A percentile compares a stretch with the other conserved stretches of the same genome.
These are phyloP conservation scores for Fimicolochytrium jonesii DNA, from an alignment of 192 early-diverging fungal genomes.

Conservation along the genomic window DNA sequence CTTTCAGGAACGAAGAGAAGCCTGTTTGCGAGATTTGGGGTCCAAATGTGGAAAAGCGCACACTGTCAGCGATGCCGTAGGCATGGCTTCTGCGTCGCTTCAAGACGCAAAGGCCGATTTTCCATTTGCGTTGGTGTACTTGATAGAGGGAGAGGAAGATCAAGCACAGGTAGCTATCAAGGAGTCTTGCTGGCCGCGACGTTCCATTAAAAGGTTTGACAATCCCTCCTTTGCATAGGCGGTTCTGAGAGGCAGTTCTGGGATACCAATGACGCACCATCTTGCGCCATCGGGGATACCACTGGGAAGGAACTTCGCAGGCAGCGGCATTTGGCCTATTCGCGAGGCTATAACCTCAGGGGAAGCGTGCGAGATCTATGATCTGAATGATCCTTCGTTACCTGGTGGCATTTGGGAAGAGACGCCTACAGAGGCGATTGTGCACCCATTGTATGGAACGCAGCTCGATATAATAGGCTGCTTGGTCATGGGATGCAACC, in stretches of 20 bases:
- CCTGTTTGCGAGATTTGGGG: slow-evolving; percentile 8
- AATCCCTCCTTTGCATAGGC: neutral
- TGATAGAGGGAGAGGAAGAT: slow-evolving; percentile 4
- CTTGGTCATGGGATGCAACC: slow-evolving; percentile 5
- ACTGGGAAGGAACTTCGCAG: neutral
- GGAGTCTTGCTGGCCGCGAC: neutral
- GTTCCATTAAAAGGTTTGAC: neutral
- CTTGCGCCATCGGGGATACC: neutral
- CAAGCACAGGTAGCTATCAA: neutral
- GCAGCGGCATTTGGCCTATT: neutral
- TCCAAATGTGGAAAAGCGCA: neutral
- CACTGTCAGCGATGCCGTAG: neutral
- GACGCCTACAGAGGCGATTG: neutral
- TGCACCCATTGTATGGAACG: neutral
- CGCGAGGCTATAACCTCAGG: neutral
- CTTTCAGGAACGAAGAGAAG: slow-evolving; percentile 15
- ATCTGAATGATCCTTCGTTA: neutral
- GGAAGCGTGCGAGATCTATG: neutral
- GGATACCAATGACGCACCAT: neutral
- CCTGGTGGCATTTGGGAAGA: slow-evolving; percentile 17
- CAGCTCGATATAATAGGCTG: neutral
- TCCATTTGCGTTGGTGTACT: slow-evolving; percentile 19
- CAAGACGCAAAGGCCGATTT: slow-evolving; percentile 2
- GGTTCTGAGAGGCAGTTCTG: neutral
- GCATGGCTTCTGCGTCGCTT: slow-evolving; percentile 13